These are phyloP conservation scores for Cercospora citrullina DNA, from an alignment of 2,329 filamentous ascomycete species.

Conservation along the genomic window DNA sequence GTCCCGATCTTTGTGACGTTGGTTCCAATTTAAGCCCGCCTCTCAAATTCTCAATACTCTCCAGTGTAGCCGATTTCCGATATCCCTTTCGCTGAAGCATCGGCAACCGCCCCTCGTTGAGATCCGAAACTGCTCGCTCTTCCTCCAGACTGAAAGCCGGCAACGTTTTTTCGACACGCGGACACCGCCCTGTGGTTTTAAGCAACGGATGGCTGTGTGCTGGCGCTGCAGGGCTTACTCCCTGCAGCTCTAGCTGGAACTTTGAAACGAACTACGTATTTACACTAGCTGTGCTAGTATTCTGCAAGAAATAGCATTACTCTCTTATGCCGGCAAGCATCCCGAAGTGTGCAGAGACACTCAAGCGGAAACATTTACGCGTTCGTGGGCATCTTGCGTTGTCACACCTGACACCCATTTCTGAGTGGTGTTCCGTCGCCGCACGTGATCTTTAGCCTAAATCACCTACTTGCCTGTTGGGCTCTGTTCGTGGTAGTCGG, in stretches of 20 bases:
- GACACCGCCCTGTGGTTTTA: neutral
- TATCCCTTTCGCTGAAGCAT: neutral
- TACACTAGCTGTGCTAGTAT: neutral
- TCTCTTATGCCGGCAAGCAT: neutral
- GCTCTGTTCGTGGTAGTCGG: neutral
- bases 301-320: neutral
- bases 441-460: neutral
- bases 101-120: neutral
- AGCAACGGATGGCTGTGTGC: neutral
- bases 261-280: neutral
- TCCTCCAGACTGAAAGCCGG: neutral
- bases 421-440: neutral
- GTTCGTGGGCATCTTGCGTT: neutral
- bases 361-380: neutral
- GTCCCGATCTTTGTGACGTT: neutral
- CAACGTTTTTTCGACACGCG: neutral
- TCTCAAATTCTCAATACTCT: neutral
- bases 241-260: neutral
- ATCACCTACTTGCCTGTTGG: neutral
- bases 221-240: neutral
- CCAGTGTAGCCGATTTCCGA: neutral
- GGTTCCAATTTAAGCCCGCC: neutral
- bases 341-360: neutral
- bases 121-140: neutral
- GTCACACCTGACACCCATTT: neutral